These are phyloP conservation scores for Pezicula radicicola DNA, from an alignment of 2,329 filamentous ascomycete species.

Conservation along the genomic window DNA sequence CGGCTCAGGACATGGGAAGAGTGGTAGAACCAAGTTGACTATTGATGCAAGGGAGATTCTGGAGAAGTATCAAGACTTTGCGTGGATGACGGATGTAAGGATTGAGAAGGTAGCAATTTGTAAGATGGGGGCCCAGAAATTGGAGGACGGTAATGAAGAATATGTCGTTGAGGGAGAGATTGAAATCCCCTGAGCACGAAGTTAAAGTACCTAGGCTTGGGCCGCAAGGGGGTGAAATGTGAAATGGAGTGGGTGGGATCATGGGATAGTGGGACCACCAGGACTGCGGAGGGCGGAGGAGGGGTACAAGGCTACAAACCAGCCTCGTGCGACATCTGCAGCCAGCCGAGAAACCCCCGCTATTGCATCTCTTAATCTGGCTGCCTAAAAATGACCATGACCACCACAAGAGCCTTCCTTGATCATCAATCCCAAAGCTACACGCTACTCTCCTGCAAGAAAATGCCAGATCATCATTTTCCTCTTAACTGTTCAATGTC, in stretches of 20 bases:
- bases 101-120: slow-evolving; percentile 77
- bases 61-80: slow-evolving; percentile 58
- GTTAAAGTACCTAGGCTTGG: not conserved
- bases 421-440: not conserved
- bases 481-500: not conserved
- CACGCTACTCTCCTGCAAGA: not conserved
- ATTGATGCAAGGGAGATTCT: slow-evolving; percentile 55
- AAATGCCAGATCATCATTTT: not conserved
- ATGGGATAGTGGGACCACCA: too few species aligned
- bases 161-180: slow-evolving; percentile 25
- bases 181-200: slow-evolving; percentile 13
- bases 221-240: too few species aligned
- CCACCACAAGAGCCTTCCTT: not conserved
- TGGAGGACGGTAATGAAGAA: slow-evolving; percentile 19
- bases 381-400: not conserved
- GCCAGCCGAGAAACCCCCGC: too few species aligned
- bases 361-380: not conserved
- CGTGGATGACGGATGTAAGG: slow-evolving; percentile 67
- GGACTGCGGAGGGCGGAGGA: too few species aligned
- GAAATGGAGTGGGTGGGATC: too few species aligned
- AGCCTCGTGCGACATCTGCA: too few species aligned
- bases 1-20: slow-evolving; percentile 24
- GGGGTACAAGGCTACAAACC: too few species aligned
- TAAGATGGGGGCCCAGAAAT: slow-evolving; percentile 76
- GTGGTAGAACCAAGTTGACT: slow-evolving; percentile 23